A percentile compares a stretch with the other conserved stretches of the same genome.
Conservation (phyloP, 2,329 filamentous ascomycete genomes). For the Raffaelea ambrosiae region DNA sequence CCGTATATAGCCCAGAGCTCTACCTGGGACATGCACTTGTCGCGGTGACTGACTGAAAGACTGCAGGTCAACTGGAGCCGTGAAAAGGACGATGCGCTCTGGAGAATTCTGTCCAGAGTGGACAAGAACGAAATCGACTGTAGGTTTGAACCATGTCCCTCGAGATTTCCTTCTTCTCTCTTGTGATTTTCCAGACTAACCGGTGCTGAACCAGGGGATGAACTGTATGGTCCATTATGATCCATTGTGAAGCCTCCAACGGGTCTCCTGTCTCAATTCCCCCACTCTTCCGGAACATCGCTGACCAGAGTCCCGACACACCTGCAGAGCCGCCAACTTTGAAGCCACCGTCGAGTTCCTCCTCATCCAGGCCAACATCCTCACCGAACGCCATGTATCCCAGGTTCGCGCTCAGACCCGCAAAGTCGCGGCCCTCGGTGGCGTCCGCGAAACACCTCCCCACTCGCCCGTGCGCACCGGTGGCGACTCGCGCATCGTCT, state of each 20-base stretch:
- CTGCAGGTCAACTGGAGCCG: conserved; percentile 87
- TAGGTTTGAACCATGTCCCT: conserved; percentile 30
- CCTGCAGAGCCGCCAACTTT: conserved; percentile 60
- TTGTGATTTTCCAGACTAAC: neutral
- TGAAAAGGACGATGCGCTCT: conserved; percentile 77
- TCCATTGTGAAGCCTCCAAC: neutral
- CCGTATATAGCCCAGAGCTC: too few species aligned
- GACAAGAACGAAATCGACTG: conserved; percentile 83
- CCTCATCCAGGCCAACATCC: conserved; percentile 85
- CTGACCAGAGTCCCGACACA: conserved; percentile 12
- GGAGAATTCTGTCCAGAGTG: conserved; percentile 79
- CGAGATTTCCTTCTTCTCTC: too few species aligned
- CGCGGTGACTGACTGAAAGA: too few species aligned
- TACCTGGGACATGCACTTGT: neutral
- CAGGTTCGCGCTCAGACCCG: conserved; percentile 87
- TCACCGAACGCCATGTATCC: conserved; percentile 83
- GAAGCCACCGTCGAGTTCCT: conserved; percentile 82
- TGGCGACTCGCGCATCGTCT: too few species aligned
- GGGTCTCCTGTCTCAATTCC: neutral
- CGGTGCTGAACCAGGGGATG: conserved; percentile 52
- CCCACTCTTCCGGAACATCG: neutral
- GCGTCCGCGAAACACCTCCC: conserved; percentile 43
- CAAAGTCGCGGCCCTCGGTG: conserved; percentile 52
- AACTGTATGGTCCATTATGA: conserved; percentile 42
- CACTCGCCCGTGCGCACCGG: conserved; percentile 36